These are phyloP conservation scores for Eucalyptus grandis DNA, from an alignment of 345 rosid genomes.

Conservation along the genomic window DNA sequence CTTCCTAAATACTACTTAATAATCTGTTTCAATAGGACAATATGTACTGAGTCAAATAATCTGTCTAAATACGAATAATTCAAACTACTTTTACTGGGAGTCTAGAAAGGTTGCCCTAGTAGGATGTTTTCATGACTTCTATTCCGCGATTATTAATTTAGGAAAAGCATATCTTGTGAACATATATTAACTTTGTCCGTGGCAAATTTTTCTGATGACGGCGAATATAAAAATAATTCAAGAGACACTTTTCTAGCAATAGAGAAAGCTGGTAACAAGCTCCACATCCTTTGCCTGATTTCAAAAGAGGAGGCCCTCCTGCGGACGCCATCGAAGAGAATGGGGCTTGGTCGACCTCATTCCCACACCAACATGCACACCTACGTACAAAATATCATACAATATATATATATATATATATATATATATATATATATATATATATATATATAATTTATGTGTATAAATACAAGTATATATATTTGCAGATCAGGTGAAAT, in stretches of 20 bases:
- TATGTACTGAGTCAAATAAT: neutral
- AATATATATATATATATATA: neutral
- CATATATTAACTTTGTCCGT: neutral
- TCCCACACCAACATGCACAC: slow-evolving; percentile 59
- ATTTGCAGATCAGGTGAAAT: neutral
- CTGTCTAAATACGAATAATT: neutral
- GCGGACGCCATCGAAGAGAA: slow-evolving; percentile 36
- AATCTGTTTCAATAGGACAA: neutral
- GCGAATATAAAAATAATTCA: neutral
- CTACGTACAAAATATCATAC: slow-evolving; percentile 1
- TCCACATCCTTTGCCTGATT: slow-evolving; percentile 61
- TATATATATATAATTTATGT: no score
- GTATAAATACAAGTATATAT: no score
- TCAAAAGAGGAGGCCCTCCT: slow-evolving; percentile 40
- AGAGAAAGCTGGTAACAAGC: slow-evolving; percentile 47
- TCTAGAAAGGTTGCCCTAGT: neutral
- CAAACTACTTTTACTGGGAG: neutral
- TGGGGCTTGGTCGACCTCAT: slow-evolving; percentile 24
- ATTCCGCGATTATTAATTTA: neutral
- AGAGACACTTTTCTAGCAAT: neutral
- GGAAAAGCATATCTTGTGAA: neutral
- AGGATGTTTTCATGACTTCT: neutral
- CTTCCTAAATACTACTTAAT: no score
- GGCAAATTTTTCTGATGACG: neutral
- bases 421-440: no score